Conservation (phyloP, 805 yeast genomes). For the Scheffersomyces stipitis region DNA sequence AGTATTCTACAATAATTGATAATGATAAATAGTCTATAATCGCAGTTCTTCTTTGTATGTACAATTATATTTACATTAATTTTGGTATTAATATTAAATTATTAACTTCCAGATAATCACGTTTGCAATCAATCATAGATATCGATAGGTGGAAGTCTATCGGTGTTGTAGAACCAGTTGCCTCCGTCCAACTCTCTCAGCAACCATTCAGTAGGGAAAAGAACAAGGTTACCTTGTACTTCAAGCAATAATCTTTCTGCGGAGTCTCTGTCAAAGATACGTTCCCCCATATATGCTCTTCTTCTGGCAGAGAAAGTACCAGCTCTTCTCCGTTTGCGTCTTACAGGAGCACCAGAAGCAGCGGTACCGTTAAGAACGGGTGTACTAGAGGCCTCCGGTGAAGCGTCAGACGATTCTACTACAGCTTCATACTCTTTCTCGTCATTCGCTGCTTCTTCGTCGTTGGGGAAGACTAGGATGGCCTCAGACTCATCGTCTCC, state of each 20-base stretch:
- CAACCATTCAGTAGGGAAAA: conserved; percentile 94
- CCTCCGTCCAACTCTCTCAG: conserved; percentile 81
- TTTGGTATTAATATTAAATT: too few relatives aligned
- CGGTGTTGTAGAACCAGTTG: conserved; percentile 94
- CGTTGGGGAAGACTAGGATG: too few relatives aligned
- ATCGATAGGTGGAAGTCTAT: conserved; percentile 92
- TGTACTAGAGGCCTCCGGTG: not conserved
- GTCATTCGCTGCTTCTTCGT: not conserved
- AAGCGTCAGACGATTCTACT: too few relatives aligned
- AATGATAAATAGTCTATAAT: too few relatives aligned
- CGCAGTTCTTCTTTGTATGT: too few relatives aligned
- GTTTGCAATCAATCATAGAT: conserved; percentile 59
- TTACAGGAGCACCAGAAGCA: conserved; percentile 15
- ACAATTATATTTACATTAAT: too few relatives aligned
- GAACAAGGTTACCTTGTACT: conserved; percentile 81
- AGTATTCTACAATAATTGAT: too few relatives aligned
- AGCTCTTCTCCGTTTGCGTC: conserved; percentile 32
- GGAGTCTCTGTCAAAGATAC: conserved; percentile 67
- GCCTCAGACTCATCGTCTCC: not conserved
- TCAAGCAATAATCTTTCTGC: conserved; percentile 73
- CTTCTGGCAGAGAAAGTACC: conserved; percentile 38
- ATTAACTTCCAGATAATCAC: too few relatives aligned
- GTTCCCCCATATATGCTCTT: conserved; percentile 39
- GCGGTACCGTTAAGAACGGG: conserved; percentile 5
- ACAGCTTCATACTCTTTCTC: not conserved